Evolutionary conservation across 1,139 yeast genomes (phyloP).

Genomic region (Yamadazyma taylorii): DNA sequence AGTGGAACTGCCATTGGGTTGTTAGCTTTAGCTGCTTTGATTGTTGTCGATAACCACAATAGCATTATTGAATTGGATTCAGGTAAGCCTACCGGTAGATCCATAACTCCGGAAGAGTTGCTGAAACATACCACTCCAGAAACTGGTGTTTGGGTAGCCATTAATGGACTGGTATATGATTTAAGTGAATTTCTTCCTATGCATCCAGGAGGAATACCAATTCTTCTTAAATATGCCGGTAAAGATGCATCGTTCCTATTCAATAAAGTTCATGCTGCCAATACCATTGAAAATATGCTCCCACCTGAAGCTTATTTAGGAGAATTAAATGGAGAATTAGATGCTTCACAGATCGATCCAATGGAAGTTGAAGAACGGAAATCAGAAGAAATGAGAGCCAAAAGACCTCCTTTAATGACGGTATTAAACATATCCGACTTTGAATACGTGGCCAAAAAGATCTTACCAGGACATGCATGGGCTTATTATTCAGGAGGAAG

Average conservation of each 20-base stretch:
- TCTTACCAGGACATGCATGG: constrained; percentile 73
- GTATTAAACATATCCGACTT: constrained; percentile 65
- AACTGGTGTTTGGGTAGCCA: constrained; percentile 24
- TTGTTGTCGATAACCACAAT: background rate
- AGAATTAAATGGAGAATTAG: constrained; percentile 15
- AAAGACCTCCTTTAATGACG: constrained; percentile 54
- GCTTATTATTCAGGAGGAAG: constrained; percentile 84
- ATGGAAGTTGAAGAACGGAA: constrained; percentile 13
- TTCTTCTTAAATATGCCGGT: constrained; percentile 27
- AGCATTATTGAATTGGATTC: background rate
- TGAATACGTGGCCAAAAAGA: constrained; percentile 71
- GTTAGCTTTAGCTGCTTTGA: background rate
- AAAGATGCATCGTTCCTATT: constrained; percentile 22
- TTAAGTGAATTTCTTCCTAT: constrained; percentile 22
- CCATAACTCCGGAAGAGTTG: constrained; percentile 13
- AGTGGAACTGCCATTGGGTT: background rate
- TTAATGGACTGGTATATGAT: constrained; percentile 29
- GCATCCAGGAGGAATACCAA: constrained; percentile 28
- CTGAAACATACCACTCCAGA: constrained; percentile 14
- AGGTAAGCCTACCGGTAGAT: background rate
- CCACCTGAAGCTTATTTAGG: constrained; percentile 13
- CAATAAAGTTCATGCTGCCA: constrained; percentile 19
- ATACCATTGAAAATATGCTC: constrained; percentile 18
- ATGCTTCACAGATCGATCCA: constrained; percentile 10
- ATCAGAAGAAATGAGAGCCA: constrained; percentile 11